Evolutionary conservation across 2,329 filamentous ascomycete genomes (phyloP), one percentile per base, ranked within the genome.

Genomic region (Colletotrichum horii): DNA sequence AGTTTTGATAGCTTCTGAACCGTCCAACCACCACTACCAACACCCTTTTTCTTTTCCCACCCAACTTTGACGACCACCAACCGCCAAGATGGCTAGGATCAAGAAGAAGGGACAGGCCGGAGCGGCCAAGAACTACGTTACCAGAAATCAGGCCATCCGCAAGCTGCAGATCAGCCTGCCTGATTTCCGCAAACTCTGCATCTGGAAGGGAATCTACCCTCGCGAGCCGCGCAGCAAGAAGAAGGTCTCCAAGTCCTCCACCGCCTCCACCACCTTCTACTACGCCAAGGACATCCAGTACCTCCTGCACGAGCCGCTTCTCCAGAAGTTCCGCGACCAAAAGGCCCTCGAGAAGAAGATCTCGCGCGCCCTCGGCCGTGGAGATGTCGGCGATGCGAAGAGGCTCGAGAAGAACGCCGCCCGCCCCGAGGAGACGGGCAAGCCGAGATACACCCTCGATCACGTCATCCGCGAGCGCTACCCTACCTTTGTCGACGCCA

Each of bases 201-300:
- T 99, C 85, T 99, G 98, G 94, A 98, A 98, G 89, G 97, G 96
- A 81, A 98, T 99, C 85, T 99, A 98, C 87, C 97, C 97, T 79
- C 94, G 97, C 82, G 97, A 99, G 89, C 97, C 97, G 78, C 93
- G 97, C 83, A 98, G 94, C 89, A 96, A 96, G 89, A 98, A 98
- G 89, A 98, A 98, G 91, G 97, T 95, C 56, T 95, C 94, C 83
- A 98, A 97, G 86, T 95, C 95, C 76, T 93, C 96, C 30, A 98
- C 95, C 43, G 93, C 94, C 77, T 96, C 94, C 71, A 98, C 96
- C 32, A 99, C 97, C 77, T 99, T 98, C 80, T 94, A 94, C 87
- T 94, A 94, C 83, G 88, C 96, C 83, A 98, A 98, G 89, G 97
- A 99, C 84, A 98, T 99, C 80, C 96, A 98, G 86, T 99, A 98